Base-by-base conservation (phyloP, 1,284 basidiomycete species). In the Fomitopsis schrenkii region DNA sequence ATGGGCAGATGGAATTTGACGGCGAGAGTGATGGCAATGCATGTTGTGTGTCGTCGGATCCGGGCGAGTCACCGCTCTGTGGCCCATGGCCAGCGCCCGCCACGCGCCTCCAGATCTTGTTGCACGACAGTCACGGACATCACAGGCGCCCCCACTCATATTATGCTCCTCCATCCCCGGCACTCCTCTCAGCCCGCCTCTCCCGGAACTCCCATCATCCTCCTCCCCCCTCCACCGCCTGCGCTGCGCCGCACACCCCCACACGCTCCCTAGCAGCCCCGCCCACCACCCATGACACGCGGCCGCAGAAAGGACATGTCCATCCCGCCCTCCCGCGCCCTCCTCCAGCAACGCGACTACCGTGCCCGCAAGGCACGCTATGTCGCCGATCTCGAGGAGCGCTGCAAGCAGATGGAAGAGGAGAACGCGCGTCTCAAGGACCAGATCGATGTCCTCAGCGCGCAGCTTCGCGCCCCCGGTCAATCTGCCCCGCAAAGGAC, bases 221-320 rank as follows among this genome's bases (percentile, higher is more conserved):
- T 33, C 54, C 33, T 8, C 22, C 57, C 15, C 17, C 14, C 22
- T 15, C 50, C 22, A n/a, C 14, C 53, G 26, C 44, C 54, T 19
- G 38, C 54, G n/a, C 42, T 52, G 28, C 36, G 30, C 35, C 52
- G 10, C 35, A 15, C 44, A 22, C 26, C n/a, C 26, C 22, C 22
- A 22, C 22, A 22, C 22, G 22, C 22, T 2, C 22, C 22, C 22
- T 22, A 22, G 22, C 33, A 50, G 33, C 57, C 56, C 55, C 54
- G 9, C 14, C 54, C 41, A 26, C 57, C 50, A 50, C 57, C 58
- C 52, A 87, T 88, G 86, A 82, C 84, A 59, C 77, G 85, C 72
- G 85, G 85, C 52, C 80, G 86, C 66, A 83, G 85, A 73, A 87
- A 85, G 73, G 85, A 88, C 72, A 73, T 80, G 53, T 82, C 63